phyloP scores from a whole-genome alignment of 179 eudicot genomes.

The Spinacia oleracea region DNA sequence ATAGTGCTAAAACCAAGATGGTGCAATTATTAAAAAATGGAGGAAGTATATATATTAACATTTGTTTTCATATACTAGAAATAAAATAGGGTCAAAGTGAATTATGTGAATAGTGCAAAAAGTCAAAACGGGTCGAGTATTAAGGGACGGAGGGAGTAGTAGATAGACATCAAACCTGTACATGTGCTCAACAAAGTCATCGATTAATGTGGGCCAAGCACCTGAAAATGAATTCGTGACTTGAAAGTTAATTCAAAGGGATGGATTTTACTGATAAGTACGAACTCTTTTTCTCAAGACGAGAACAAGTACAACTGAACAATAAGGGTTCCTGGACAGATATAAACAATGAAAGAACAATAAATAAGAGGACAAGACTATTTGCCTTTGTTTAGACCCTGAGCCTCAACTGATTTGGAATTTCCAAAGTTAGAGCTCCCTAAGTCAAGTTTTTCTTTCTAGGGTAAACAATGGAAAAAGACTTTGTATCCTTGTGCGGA shows the following conservation, averaged over 20 bases:
- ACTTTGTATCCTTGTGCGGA: neutral
- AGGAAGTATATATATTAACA: no score
- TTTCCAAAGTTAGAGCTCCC: no score
- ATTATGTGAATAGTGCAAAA: no score
- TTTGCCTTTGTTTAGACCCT: neutral
- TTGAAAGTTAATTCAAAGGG: neutral
- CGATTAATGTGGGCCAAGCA: conserved; percentile 93
- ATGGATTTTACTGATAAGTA: neutral
- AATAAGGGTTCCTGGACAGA: neutral
- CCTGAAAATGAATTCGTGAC: conserved; percentile 44
- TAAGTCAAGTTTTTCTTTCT: neutral
- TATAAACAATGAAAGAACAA: neutral
- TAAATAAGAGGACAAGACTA: neutral
- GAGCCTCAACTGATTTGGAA: neutral
- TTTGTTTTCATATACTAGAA: no score
- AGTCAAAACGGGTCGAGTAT: no score
- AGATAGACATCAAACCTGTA: conserved; percentile 61
- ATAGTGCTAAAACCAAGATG: no score
- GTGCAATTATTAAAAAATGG: no score
- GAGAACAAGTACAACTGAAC: no score
- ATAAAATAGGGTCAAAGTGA: no score
- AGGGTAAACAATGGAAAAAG: neutral
- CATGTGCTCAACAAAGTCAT: conserved; percentile 97
- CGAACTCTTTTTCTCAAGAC: no score
- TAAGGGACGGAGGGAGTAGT: no score